Conservation (phyloP, 345 rosid genomes). For the Salix suchowensis region DNA sequence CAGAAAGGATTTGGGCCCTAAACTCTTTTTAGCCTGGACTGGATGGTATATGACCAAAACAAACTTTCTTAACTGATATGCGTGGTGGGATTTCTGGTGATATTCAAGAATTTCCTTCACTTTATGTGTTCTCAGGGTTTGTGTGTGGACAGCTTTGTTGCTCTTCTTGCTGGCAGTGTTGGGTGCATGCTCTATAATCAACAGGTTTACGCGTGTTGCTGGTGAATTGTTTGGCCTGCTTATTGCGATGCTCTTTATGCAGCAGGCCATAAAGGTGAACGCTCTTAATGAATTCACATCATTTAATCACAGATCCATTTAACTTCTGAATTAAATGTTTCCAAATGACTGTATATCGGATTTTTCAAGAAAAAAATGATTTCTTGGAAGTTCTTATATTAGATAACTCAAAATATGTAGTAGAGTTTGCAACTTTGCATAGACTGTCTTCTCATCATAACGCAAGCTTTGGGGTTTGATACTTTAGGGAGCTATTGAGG, state of each 20-base stretch:
- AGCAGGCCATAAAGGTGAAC: constrained; percentile 82
- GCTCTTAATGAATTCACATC: constrained; percentile 3
- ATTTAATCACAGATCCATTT: neutral
- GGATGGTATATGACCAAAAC: constrained; percentile 61
- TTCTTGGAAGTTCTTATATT: neutral
- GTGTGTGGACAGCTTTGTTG: constrained; percentile 88
- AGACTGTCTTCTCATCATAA: neutral
- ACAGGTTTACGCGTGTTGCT: constrained; percentile 85
- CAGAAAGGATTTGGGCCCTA: constrained; percentile 68
- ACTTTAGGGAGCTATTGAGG: constrained; percentile 72
- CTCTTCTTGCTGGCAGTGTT: constrained; percentile 76
- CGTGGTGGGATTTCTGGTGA: neutral
- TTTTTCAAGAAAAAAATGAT: neutral
- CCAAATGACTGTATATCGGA: neutral
- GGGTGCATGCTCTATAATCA: constrained; percentile 92
- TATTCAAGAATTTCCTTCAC: constrained; percentile 3
- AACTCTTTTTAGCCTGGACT: constrained; percentile 86
- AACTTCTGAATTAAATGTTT: neutral
- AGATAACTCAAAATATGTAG: neutral
- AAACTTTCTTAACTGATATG: neutral
- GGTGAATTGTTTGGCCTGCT: constrained; percentile 93
- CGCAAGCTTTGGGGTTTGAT: constrained; percentile 1
- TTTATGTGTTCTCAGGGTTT: constrained; percentile 53
- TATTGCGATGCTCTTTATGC: constrained; percentile 92
- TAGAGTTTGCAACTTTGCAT: neutral